Conservation (phyloP, 495 filamentous ascomycete genomes). For the Hypoxylon intermedium region DNA sequence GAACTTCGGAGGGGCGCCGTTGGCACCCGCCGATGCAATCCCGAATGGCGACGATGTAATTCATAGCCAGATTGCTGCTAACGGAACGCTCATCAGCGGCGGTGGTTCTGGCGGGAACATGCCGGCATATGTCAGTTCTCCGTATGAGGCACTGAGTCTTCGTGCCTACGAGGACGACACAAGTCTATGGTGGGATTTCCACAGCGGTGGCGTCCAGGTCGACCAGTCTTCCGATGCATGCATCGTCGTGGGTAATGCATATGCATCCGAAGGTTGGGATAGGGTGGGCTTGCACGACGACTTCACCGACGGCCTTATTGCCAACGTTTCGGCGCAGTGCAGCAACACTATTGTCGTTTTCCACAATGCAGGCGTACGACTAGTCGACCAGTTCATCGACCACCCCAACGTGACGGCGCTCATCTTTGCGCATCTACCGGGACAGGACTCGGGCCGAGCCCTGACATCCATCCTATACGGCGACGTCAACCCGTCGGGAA, state of each 20-base stretch:
- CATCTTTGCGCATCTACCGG: conserved; percentile 67
- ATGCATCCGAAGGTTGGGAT: conserved; percentile 63
- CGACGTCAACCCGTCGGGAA: conserved; percentile 64
- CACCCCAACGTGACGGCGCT: conserved; percentile 70
- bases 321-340: conserved; percentile 62
- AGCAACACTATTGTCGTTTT: conserved; percentile 69
- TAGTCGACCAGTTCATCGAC: conserved; percentile 65
- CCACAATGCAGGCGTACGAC: conserved; percentile 65
- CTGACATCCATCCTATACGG: conserved; percentile 68
- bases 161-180: conserved; percentile 63
- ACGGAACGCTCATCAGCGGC: conserved; percentile 64
- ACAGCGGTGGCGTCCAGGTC: conserved; percentile 47
- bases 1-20: conserved; percentile 36
- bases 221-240: conserved; percentile 67
- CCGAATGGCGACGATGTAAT: conserved; percentile 33
- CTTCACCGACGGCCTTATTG: conserved; percentile 64
- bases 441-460: conserved; percentile 65
- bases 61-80: conserved; percentile 46
- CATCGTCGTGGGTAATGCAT: conserved; percentile 68
- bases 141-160: conserved; percentile 64
- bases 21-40: conserved; percentile 52
- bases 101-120: conserved; percentile 67
- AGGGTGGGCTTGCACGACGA: conserved; percentile 51
- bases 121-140: conserved; percentile 60
- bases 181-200: conserved; percentile 58